phyloP scores from a whole-genome alignment of 2,329 filamentous ascomycete genomes.

The Gremmenia infestans region DNA sequence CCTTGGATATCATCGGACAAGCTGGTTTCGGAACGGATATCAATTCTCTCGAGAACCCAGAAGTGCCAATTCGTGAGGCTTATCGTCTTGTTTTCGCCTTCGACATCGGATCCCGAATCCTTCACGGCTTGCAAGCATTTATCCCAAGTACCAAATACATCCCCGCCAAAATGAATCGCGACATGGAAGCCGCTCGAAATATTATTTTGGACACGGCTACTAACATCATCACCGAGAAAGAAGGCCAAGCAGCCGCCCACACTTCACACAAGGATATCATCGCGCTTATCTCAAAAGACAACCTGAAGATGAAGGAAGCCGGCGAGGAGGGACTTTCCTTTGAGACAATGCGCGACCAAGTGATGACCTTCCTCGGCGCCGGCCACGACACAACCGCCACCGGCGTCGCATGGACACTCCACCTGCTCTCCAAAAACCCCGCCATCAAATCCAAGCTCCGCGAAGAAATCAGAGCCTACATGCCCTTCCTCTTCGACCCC shows the following conservation, averaged over 20 bases:
- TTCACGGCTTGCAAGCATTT: slow-evolving; percentile 44
- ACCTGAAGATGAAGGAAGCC: slow-evolving; percentile 52
- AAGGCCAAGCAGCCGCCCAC: slow-evolving; percentile 46
- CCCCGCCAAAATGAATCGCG: slow-evolving; percentile 57
- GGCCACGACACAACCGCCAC: slow-evolving; percentile 42
- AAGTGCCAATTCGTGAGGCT: slow-evolving; percentile 51
- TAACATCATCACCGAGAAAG: slow-evolving; percentile 61
- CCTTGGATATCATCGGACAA: slow-evolving; percentile 69
- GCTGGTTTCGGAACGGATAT: slow-evolving; percentile 69
- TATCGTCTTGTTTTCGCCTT: slow-evolving; percentile 47
- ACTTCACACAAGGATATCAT: slow-evolving; percentile 64
- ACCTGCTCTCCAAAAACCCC: slow-evolving; percentile 37
- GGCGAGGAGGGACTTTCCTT: slow-evolving; percentile 63
- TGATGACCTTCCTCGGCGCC: slow-evolving; percentile 83
- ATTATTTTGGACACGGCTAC: slow-evolving; percentile 51
- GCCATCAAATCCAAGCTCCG: slow-evolving; percentile 37
- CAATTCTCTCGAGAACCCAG: slow-evolving; percentile 55
- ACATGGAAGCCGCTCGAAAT: slow-evolving; percentile 65
- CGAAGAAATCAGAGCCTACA: slow-evolving; percentile 38
- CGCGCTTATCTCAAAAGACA: slow-evolving; percentile 45
- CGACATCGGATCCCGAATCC: slow-evolving; percentile 43
- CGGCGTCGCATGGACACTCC: slow-evolving; percentile 38
- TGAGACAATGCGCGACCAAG: slow-evolving; percentile 77
- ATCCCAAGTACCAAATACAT: slow-evolving; percentile 43
- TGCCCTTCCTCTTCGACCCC: slow-evolving; percentile 41